Evolutionary conservation across 805 yeast species (phyloP).

Genomic region (Barnettozyma wickerhamii): DNA sequence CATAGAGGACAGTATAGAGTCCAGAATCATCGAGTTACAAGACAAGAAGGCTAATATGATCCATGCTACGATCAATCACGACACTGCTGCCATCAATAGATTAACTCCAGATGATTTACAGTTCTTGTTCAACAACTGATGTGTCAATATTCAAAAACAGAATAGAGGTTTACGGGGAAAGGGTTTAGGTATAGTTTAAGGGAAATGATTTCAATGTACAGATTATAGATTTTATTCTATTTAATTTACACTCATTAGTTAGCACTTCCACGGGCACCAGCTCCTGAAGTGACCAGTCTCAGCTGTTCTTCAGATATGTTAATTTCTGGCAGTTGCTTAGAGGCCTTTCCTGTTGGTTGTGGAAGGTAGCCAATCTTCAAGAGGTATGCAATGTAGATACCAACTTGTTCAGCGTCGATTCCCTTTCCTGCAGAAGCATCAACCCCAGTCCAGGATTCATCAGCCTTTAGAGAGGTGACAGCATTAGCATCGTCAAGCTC

Average conservation of each 20-base stretch:
- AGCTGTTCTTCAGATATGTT: constrained; percentile 53
- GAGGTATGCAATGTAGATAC: constrained; percentile 76
- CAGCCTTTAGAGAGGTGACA: constrained; percentile 57
- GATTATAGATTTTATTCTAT: no score
- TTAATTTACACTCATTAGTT: constrained; percentile 11
- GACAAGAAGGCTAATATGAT: constrained; percentile 99
- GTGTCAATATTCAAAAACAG: neutral
- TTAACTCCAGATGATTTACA: constrained; percentile 93
- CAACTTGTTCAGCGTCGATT: constrained; percentile 61
- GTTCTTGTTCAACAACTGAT: constrained; percentile 79
- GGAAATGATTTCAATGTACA: no score
- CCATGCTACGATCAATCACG: constrained; percentile 91
- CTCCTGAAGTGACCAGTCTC: constrained; percentile 55
- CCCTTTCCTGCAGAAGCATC: constrained; percentile 74
- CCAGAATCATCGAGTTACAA: constrained; percentile 91
- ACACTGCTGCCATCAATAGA: constrained; percentile 83
- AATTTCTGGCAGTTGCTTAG: constrained; percentile 50
- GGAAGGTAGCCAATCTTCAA: constrained; percentile 77
- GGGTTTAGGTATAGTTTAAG: no score
- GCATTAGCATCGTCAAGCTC: constrained; percentile 90
- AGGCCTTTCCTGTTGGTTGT: constrained; percentile 45
- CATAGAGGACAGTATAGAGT: constrained; percentile 95
- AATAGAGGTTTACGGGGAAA: no score
- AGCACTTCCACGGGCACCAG: constrained; percentile 73
- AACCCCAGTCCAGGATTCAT: constrained; percentile 56